Evolutionary conservation across 306 rosid genomes (phyloP), one percentile per base, ranked within the genome.

Genomic region (Carpinus fangiana): DNA sequence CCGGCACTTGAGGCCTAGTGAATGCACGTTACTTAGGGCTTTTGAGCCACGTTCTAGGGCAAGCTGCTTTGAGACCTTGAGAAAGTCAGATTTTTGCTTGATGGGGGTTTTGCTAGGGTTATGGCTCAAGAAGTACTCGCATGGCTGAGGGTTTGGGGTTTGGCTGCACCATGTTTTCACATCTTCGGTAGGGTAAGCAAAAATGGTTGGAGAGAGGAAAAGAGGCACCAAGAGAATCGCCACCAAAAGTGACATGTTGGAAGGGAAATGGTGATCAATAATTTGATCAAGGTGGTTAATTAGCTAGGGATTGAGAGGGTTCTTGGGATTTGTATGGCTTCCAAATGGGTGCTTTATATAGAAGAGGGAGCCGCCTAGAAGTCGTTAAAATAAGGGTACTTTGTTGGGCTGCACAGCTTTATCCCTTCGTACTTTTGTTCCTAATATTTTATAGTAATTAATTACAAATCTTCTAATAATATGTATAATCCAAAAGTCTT

Each of bases 71-170:
- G 91, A 82, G 1, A 90, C 71, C 61, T 82, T 76, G 82, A 87
- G 75, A 72, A 93, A 93, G 76, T 93, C 90, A 4, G 97, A 82
- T 31, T 90, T 93, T 5, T 13, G 74, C 60, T 85, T 81, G 14
- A 93, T 89, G 74, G 91, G 84, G 28, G 50, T 47, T 10, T 67
- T 62, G 62, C 17, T 31, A n/a, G 23, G 79, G 55, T 88, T 70
- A 4, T 69, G 46, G 88, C 70, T 84, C 45, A 93, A 79, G 73
- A 86, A 85, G 60, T 87, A 76, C 72, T 93, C 92, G 36, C 98
- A 93, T 74, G 95, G 89, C 2, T 83, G 36, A 55, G 98, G 97
- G 76, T 88, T 56, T 3, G 98, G 98, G n/a, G 98, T 93, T 86
- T 93, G 88, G 89, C 81, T 83, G 14, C 98, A 93, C 96, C 96